Base-by-base conservation (phyloP, 2,329 filamentous ascomycete genomes). In the Aureobasidium mangrovei region DNA sequence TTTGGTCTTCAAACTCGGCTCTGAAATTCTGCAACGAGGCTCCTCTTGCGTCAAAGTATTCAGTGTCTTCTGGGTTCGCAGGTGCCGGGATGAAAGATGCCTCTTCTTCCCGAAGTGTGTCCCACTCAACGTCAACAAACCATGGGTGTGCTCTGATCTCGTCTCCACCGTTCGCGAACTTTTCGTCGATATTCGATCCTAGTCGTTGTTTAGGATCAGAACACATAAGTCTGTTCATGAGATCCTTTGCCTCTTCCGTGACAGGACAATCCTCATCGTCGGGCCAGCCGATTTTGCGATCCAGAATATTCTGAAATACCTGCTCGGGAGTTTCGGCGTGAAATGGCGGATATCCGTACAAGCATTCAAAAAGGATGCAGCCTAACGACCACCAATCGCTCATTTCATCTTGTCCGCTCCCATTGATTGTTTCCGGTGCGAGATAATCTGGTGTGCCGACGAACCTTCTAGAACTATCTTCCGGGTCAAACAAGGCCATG, bases 361-460 rank as follows among this genome's bases (percentile, higher is more conserved):
- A 74, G 61, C 95, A 96, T 65, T 98, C 93, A 64, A 96, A 98
- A 70, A 97, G 75, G 62, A 98, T 97, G 68, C 94, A 98, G 0
- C 93, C 93, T n/a, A 98, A 79, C 26, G 93, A 97, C 93, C 93
- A 98, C 93, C 93, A 98, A 82, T 98, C 93, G 66, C 93, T 97
- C 61, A 91, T 93, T 69, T 97, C 91, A 65, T 98, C 93, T 69
- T 98, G 93, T 1, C 91, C 90, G 60, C 90, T 84, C 47, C 94
- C 93, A 60, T 89, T 91, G 65, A 98, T 95, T 0, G 94, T 98
- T 67, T 98, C 94, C 0, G 93, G 93, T 0, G 93, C 93, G 10
- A 98, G 79, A 66, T 98, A 98, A 69, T 98, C 93, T 0, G 93
- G 93, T 0, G 93, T 98, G 32, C 93, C 93, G 7, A 98, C 93